phyloP scores from a whole-genome alignment of 2,329 filamentous ascomycete species.

The Colletotrichum sojae region DNA sequence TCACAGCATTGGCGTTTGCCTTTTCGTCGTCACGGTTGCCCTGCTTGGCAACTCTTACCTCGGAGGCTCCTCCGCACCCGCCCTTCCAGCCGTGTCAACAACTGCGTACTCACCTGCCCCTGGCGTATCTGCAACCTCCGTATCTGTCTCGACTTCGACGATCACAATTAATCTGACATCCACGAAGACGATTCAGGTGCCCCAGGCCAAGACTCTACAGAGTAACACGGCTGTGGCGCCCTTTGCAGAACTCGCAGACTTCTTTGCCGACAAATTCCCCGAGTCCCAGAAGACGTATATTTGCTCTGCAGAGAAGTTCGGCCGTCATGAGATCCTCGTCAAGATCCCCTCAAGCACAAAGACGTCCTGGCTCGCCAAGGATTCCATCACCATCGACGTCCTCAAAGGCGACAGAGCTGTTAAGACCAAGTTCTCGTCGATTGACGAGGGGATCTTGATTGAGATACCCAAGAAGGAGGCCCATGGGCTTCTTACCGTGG shows the following conservation, averaged over 20 bases:
- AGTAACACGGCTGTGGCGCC: constrained; percentile 49
- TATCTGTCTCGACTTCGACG: constrained; percentile 45
- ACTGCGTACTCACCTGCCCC: constrained; percentile 3
- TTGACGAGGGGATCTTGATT: constrained; percentile 66
- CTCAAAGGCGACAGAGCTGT: constrained; percentile 63
- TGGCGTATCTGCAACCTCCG: constrained; percentile 4
- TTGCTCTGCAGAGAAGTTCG: constrained; percentile 62
- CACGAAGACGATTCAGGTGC: constrained; percentile 52
- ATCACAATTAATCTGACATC: constrained; percentile 55
- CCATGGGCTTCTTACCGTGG: constrained; percentile 70
- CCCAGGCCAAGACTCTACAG: constrained; percentile 45
- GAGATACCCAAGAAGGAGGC: constrained; percentile 68
- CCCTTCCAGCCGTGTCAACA: constrained; percentile 13
- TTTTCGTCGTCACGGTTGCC: constrained; percentile 11
- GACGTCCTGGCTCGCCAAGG: constrained; percentile 68
- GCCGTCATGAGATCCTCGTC: constrained; percentile 67
- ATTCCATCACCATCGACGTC: constrained; percentile 70
- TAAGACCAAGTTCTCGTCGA: constrained; percentile 62
- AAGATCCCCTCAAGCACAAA: constrained; percentile 66
- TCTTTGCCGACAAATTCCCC: constrained; percentile 54
- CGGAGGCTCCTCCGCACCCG: constrained; percentile 1
- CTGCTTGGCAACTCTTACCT: constrained; percentile 27
- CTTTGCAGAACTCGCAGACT: constrained; percentile 59
- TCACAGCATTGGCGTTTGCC: constrained; percentile 17
- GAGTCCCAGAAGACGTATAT: constrained; percentile 50